Evolutionary conservation across 2,329 filamentous ascomycete species (phyloP).

Genomic region (Knoxdaviesia capensis): DNA sequence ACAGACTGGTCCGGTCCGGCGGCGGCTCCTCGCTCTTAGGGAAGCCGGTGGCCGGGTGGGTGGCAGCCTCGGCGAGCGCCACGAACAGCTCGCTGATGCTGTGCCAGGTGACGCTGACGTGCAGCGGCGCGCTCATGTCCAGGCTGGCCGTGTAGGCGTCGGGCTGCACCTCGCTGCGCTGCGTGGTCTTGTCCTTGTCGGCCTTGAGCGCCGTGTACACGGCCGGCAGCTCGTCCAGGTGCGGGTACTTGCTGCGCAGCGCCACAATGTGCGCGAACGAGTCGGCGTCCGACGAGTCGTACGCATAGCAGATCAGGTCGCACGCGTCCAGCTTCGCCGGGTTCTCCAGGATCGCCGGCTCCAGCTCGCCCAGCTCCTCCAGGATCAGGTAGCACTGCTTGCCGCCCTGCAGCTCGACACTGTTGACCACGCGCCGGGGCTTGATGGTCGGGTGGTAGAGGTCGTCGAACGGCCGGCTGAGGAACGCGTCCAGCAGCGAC

Average conservation of each 20-base stretch:
- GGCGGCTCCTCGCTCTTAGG: conserved; percentile 77
- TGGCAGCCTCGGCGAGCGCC: conserved; percentile 73
- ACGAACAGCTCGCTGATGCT: conserved; percentile 92
- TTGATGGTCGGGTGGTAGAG: conserved; percentile 90
- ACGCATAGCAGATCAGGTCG: conserved; percentile 85
- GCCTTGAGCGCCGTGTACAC: conserved; percentile 91
- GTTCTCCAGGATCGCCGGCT: conserved; percentile 86
- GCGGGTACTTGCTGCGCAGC: conserved; percentile 57
- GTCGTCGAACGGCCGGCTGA: conserved; percentile 67
- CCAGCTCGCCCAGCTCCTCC: conserved; percentile 87
- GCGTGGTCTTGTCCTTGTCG: conserved; percentile 91
- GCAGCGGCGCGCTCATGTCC: conserved; percentile 78
- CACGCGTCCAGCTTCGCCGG: conserved; percentile 76
- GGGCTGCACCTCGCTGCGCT: conserved; percentile 74
- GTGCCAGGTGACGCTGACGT: conserved; percentile 87
- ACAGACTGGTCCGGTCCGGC: conserved; percentile 66
- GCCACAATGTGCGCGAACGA: conserved; percentile 84
- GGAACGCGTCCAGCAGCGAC: conserved; percentile 72
- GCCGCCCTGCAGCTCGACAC: conserved; percentile 83
- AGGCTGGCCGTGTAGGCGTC: conserved; percentile 74
- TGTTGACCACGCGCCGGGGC: conserved; percentile 82
- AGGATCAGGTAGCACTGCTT: conserved; percentile 95
- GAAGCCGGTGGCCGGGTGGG: conserved; percentile 72
- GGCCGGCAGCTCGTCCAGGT: conserved; percentile 73
- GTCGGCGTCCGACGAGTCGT: conserved; percentile 92